Evolutionary conservation across 352 stramenopile species (phyloP).

Genomic region (Pythium brassicae): DNA sequence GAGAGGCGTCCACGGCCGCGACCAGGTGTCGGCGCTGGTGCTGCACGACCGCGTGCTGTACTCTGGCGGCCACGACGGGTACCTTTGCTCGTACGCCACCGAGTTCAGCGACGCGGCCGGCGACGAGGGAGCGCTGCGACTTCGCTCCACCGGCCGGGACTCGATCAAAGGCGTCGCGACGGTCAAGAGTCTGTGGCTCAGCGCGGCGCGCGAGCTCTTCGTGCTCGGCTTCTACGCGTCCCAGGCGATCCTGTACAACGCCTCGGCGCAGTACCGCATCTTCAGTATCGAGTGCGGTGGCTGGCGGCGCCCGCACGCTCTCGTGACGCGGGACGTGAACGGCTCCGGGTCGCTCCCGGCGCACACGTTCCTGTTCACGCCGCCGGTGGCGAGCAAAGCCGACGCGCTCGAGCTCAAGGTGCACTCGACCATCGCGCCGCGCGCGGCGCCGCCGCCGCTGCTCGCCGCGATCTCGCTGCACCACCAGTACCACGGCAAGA

Average conservation of each 20-base stretch:
- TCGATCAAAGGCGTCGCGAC: conserved; percentile 78
- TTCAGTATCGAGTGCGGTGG: conserved; percentile 76
- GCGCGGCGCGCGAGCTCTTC: conserved; percentile 39
- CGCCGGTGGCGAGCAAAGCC: conserved; percentile 38
- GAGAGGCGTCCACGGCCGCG: conserved; percentile 54
- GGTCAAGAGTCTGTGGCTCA: conserved; percentile 62
- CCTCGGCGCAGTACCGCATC: conserved; percentile 63
- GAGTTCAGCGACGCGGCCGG: conserved; percentile 6
- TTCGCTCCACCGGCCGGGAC: conserved; percentile 44
- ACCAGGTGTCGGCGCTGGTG: conserved; percentile 62
- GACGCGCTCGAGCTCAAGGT: conserved; percentile 56
- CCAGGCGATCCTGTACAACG: conserved; percentile 70
- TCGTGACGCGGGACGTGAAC: conserved; percentile 17
- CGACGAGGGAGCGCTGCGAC: conserved; percentile 19
- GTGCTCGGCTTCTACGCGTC: conserved; percentile 83
- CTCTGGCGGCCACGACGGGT: conserved; percentile 78
- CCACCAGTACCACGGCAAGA: conserved; percentile 67
- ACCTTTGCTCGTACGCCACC: conserved; percentile 60
- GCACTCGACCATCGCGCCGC: conserved; percentile 39
- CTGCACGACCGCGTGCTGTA: conserved; percentile 36
- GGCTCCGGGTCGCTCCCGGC: conserved; percentile 25
- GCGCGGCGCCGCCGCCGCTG: conserved; percentile 10
- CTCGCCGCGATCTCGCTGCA: conserved; percentile 50
- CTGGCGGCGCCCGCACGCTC: conserved; percentile 76
- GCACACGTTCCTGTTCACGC: conserved; percentile 71